phyloP scores from a whole-genome alignment of 2,329 filamentous ascomycete genomes.

The Colletotrichum sp. region DNA sequence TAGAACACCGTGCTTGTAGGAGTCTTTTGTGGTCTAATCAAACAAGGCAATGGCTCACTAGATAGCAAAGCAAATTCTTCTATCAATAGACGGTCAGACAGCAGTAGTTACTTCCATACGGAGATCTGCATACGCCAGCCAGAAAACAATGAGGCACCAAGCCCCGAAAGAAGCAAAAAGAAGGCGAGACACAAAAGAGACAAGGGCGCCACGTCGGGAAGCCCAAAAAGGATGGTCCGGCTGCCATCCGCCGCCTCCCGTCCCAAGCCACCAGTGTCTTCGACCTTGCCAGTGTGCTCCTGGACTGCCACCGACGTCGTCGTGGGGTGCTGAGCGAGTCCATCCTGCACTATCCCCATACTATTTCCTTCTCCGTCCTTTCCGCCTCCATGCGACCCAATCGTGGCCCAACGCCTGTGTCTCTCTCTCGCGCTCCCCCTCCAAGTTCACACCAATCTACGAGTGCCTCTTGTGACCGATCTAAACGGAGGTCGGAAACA shows the following conservation, averaged over 20 bases:
- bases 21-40: background rate
- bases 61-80: background rate
- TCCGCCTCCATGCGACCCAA: conserved; percentile 11
- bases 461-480: background rate
- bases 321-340: background rate
- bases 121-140: background rate
- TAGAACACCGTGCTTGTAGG: background rate
- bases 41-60: background rate
- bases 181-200: background rate
- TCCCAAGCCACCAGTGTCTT: background rate
- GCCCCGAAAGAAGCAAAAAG: background rate
- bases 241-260: background rate
- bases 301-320: background rate
- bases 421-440: background rate
- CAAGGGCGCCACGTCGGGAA: background rate
- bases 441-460: background rate
- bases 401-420: background rate
- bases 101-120: background rate
- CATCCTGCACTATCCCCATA: background rate
- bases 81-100: background rate
- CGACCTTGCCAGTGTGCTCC: background rate
- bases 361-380: background rate
- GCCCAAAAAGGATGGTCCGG: background rate
- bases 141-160: background rate
- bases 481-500: background rate